Evolutionary conservation across 352 stramenopile species (phyloP).

Genomic region (Pythium oligandrum): DNA sequence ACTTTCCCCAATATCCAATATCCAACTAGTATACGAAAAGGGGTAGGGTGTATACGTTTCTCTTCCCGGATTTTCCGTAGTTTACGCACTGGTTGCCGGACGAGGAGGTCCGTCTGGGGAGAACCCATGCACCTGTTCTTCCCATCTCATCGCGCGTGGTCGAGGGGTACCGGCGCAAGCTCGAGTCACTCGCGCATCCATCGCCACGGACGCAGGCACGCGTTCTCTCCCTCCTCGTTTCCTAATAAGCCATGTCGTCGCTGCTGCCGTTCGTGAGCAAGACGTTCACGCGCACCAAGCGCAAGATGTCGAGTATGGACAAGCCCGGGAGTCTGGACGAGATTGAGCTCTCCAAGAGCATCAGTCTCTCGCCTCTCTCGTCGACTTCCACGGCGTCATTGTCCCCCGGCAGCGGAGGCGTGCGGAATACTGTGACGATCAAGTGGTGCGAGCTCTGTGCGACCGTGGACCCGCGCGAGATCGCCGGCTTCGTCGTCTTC

Average conservation of each 20-base stretch:
- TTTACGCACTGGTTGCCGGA: too few relatives aligned
- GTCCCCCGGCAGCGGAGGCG: background rate
- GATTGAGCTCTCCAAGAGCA: slow-evolving; percentile 5
- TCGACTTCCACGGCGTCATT: background rate
- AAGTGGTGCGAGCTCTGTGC: slow-evolving; percentile 5
- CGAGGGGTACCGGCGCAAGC: too few relatives aligned
- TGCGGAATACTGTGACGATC: background rate
- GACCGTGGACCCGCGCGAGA: slow-evolving; percentile 15
- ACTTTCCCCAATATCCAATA: too few relatives aligned
- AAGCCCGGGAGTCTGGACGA: slow-evolving; percentile 4
- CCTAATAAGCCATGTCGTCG: slow-evolving; percentile 1
- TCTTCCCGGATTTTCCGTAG: too few relatives aligned
- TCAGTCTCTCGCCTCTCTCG: background rate
- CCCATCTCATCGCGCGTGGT: too few relatives aligned
- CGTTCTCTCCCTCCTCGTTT: background rate
- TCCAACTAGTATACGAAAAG: too few relatives aligned
- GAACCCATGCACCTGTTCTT: too few relatives aligned
- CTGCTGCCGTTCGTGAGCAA: slow-evolving; percentile 4
- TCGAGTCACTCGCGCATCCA: too few relatives aligned
- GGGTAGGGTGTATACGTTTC: too few relatives aligned
- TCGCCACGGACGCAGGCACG: too few relatives aligned
- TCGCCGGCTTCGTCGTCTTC: slow-evolving; percentile 20
- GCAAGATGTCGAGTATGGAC: slow-evolving; percentile 9
- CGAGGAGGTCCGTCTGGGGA: too few relatives aligned
- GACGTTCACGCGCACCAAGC: slow-evolving; percentile 6